Evolutionary conservation across 2,329 filamentous ascomycete genomes (phyloP), one percentile per base, ranked within the genome.

Genomic region (Cladosporium cucumerinum): DNA sequence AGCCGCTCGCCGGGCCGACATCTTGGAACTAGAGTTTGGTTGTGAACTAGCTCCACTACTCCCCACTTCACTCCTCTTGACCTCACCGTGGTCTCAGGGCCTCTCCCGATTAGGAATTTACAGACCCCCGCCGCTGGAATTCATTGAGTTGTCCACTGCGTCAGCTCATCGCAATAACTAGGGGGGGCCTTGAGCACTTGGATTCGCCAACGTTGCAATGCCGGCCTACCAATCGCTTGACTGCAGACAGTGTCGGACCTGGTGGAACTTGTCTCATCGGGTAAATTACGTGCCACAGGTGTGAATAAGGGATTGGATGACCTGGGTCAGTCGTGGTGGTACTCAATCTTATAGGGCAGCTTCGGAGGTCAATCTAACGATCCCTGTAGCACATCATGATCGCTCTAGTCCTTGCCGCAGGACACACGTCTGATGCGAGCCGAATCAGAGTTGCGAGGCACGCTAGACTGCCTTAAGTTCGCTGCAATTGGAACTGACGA

Each of bases 41-140:
- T 39, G 11, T 18, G 34, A 46, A 46, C 39, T 46, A 46, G 51
- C 51, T 30, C 51, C 25, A 51, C 48, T 54, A 32, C 28, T 32
- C 51, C n/a, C 54, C 30, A 57, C 30, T 57, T 39, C 32, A 36
- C 54, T 57, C 21, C 32, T 26, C 28, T 34, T 39, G 30, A 34
- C 54, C 54, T 57, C 54, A 26, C 25, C 16, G 23, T 11, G 54
- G 5, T 34, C 32, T 23, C 10, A 57, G 30, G 11, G 21, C 30
- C 32, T 25, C 30, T 21, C 54, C 54, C 54, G 32, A 57, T 36
- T 36, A 39, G 54, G 54, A 36, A 57, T 57, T 57, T 57, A 57
- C 54, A 57, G 32, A 57, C 30, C 54, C 54, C 54, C 51, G 32
- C 54, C 28, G 10, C n/a, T 34, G 21, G 28, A 57, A 7, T 25